Conservation (phyloP, 2,329 filamentous ascomycete genomes). For the Monosporascus sp. region DNA sequence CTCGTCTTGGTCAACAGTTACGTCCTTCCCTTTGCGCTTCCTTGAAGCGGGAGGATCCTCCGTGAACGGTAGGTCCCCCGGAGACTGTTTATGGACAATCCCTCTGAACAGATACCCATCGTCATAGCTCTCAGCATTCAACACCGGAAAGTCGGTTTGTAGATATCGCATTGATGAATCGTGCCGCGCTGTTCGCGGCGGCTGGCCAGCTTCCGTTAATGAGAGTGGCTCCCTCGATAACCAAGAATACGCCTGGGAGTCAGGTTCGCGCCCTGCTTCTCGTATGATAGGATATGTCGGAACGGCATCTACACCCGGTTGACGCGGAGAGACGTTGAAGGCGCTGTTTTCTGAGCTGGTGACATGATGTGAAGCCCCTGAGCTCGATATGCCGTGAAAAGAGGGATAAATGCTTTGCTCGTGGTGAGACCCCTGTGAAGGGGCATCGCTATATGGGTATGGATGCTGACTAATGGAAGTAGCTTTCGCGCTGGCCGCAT, state of each 20-base stretch:
- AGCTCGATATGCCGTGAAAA: background rate
- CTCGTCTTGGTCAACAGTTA: slow-evolving; percentile 26
- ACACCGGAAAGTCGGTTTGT: slow-evolving; percentile 34
- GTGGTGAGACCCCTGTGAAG: background rate
- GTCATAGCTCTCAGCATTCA: slow-evolving; percentile 42
- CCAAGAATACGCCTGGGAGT: background rate
- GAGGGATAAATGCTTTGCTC: background rate
- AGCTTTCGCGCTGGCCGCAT: background rate
- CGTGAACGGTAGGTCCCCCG: slow-evolving; percentile 14
- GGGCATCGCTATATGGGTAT: background rate
- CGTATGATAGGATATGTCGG: background rate
- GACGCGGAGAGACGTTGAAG: background rate
- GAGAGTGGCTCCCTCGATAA: background rate
- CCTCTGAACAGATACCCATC: slow-evolving; percentile 23
- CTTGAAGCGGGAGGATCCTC: slow-evolving; percentile 13
- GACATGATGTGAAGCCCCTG: background rate
- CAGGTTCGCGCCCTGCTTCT: background rate
- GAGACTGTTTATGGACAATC: slow-evolving; percentile 9
- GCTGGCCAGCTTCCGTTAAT: background rate
- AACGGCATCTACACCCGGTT: background rate
- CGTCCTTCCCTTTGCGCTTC: slow-evolving; percentile 29
- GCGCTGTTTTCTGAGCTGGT: background rate
- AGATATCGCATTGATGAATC: slow-evolving; percentile 22
- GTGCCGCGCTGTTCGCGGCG: slow-evolving; percentile 1
- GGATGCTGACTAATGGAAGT: background rate